Evolutionary conservation across 495 filamentous ascomycete species (phyloP).

Genomic region (Clohesyomyces aquaticus): DNA sequence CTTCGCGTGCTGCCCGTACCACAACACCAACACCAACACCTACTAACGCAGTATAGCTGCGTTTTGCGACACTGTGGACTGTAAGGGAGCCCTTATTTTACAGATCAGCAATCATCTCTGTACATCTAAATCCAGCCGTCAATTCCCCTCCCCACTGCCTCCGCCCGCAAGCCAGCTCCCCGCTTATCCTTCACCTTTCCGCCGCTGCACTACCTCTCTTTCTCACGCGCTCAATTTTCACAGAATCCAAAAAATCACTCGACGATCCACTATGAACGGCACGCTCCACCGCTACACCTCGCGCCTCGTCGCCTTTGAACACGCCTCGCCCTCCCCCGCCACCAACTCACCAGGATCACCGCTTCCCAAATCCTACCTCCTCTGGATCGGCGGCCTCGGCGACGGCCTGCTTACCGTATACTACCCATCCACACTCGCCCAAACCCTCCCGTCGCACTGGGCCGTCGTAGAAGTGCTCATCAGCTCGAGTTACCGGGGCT

Average conservation of each 20-base stretch:
- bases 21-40: too few relatives aligned
- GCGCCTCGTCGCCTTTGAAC: conserved; percentile 64
- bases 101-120: background rate
- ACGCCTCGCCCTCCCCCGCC: conserved; percentile 44
- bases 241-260: conserved; percentile 10
- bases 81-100: too few relatives aligned
- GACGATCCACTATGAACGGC: conserved; percentile 49
- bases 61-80: too few relatives aligned
- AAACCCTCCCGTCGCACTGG: conserved; percentile 64
- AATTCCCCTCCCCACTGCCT: too few relatives aligned
- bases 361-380: conserved; percentile 61
- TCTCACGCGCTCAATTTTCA: background rate
- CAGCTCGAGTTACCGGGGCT: conserved; percentile 70
- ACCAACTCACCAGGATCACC: background rate
- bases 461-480: conserved; percentile 65
- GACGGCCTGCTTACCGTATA: conserved; percentile 75
- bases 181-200: too few relatives aligned
- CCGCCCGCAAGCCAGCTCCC: too few relatives aligned
- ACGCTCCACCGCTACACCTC: conserved; percentile 63
- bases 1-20: too few relatives aligned
- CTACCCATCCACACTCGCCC: conserved; percentile 61
- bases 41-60: too few relatives aligned
- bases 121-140: too few relatives aligned
- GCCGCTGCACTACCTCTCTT: too few relatives aligned
- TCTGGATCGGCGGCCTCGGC: conserved; percentile 84